Evolutionary conservation across 331 rosid genomes (phyloP), one percentile per base, ranked within the genome.

Genomic region (Rhamnella rubrinervis): DNA sequence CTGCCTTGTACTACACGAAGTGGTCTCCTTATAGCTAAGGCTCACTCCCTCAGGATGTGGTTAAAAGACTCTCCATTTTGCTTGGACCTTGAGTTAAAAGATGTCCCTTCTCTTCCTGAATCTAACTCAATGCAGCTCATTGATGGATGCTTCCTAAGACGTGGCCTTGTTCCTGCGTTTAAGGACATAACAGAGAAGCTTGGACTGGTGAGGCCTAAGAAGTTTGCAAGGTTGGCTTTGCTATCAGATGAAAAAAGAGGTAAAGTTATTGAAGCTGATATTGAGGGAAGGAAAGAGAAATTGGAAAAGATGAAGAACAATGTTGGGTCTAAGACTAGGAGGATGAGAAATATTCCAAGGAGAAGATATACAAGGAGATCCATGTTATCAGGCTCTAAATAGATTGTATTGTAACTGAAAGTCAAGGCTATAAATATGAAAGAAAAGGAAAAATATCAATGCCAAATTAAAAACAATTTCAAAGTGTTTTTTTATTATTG

Each of bases 31-130:
- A 75, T 93, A 44, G 98, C 98, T 0, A 90, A 90, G 86, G 96
- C 97, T 75, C 97, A 93, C 75, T 90, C 98, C 71, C 97, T 93
- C 49, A 77, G 96, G 65, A 88, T 90, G 98, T 93, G 98, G 98
- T 79, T 93, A 64, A 93, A 90, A 75, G 98, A 93, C 71, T 93
- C 98, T 55, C 90, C 97, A 1, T 93, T 93, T 68, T 93, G 98
- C 79, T 76, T 86, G 75, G 97, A 93, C 84, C 90, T 93, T 8
- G 98, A 93, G 88, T 78, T 93, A 81, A 90, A 88, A 84, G 92
- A 93, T 77, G 63, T 88, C 35, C 74, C 85, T 25, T 68, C 69
- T 51, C 90, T 88, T 71, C 97, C 96, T 7, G 74, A 85, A 52
- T 58, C 59, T 50, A 93, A 93, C 71, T 93, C 98, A 19, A 86